Evolutionary conservation across 805 yeast genomes (phyloP), one percentile per base, ranked within the genome.

Genomic region (Ogataea methanolica): DNA sequence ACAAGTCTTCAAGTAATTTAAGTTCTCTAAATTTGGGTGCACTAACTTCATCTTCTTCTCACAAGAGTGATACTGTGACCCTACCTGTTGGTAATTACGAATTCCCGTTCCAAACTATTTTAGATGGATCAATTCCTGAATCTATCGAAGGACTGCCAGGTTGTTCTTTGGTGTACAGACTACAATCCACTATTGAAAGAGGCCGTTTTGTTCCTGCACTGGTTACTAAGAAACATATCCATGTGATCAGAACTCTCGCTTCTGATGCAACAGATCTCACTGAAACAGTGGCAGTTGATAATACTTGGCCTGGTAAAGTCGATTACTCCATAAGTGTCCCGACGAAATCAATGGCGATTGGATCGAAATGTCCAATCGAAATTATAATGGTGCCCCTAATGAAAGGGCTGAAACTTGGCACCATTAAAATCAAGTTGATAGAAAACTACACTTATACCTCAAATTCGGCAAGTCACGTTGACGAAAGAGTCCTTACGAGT

Each of bases 301-400:
- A 92, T 63, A 83, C 91, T 1, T 92, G 98, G 98, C 97, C 98
- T 2, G 72, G 82, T 41, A 94, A 94, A 62, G 88, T 92, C 33
- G 97, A 92, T 60, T 92, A 92, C 64, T 78, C 89, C 3, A 80
- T 94, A 49, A 85, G 88, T 45, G 82, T 88, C 6, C 97, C 98
- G 0, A 75, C 88, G 23, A 84, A 88, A 59, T 96, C 97, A 0
- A 78, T 89, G 22, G 95, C 98, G 0, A 83, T 94, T 39, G 99
- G 99, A 1, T 82, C 96, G 0, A 69, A 79, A 0, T 72, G 85
- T 6, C 86, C 88, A 2, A 75, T 92, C 6, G 78, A 81, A 54
- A 73, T 92, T 56, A 72, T 80, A 53, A 62, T 92, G 56, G 85
- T 85, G 2, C 98, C 99, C 0, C 68, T 92, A 38, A 65, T 80